Percentiles rank a stretch among this genome's conserved stretches.
Conservation (phyloP, 2,329 filamentous ascomycete species). For the Cordyceps fumosorosea region DNA sequence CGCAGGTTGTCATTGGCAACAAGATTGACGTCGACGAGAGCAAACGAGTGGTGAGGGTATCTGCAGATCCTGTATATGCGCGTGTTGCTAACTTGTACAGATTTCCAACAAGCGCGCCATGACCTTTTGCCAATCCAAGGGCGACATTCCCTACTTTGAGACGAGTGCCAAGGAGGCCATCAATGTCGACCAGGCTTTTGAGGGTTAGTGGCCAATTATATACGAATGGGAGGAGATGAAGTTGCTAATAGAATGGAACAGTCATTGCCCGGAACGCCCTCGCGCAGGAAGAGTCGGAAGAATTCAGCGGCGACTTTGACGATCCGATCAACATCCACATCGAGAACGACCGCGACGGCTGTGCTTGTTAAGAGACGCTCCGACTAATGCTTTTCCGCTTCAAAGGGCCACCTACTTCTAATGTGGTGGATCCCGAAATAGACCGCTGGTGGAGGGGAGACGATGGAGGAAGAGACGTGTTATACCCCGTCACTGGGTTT, state of each 20-base stretch:
- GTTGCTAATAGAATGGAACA: constrained; percentile 28
- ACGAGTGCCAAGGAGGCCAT: constrained; percentile 98
- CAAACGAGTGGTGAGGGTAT: constrained; percentile 69
- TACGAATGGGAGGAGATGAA: not conserved
- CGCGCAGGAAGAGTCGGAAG: constrained; percentile 93
- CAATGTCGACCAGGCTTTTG: constrained; percentile 82
- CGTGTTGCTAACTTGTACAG: constrained; percentile 32
- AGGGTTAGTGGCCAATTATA: constrained; percentile 38
- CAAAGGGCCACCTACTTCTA: not conserved
- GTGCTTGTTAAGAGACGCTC: constrained; percentile 65
- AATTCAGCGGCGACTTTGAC: constrained; percentile 95
- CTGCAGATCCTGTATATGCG: not conserved
- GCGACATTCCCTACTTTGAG: constrained; percentile 97
- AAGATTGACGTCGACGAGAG: constrained; percentile 99
- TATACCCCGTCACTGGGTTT: constrained; percentile 11
- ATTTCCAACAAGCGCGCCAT: constrained; percentile 94
- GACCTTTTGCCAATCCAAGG: constrained; percentile 97
- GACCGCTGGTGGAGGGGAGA: not conserved
- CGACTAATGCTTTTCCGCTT: not conserved
- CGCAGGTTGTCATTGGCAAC: constrained; percentile 87
- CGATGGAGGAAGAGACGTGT: not conserved
- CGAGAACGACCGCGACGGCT: constrained; percentile 87
- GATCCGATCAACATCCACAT: constrained; percentile 98
- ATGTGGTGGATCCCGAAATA: constrained; percentile 2
- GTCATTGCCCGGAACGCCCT: constrained; percentile 95